Percentiles rank a stretch among this genome's conserved stretches.
Evolutionary conservation across 73 alveolate genomes (phyloP).

Genomic region (Tetrahymena malaccensis): DNA sequence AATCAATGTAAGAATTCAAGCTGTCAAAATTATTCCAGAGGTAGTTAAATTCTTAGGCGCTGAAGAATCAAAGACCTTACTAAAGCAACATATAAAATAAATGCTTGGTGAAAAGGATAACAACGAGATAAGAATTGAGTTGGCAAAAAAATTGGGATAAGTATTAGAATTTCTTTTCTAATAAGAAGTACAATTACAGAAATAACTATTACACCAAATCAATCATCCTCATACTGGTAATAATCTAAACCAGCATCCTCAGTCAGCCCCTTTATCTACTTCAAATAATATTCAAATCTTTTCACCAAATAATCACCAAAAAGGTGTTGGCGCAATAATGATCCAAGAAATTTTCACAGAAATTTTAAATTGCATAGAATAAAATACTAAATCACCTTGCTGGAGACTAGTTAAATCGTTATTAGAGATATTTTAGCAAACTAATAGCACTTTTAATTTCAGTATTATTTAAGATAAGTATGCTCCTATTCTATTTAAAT

Average conservation of each 20-base stretch:
- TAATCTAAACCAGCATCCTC: not conserved
- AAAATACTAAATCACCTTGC: not conserved
- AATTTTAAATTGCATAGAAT: not conserved
- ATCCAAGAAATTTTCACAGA: not conserved
- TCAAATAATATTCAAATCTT: not conserved
- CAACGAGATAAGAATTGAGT: not conserved
- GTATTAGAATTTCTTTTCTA: not conserved
- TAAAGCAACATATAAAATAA: not conserved
- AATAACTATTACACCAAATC: not conserved
- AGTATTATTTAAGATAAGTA: not conserved
- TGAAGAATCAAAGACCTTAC: not conserved
- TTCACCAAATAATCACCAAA: not conserved
- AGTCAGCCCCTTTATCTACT: not conserved
- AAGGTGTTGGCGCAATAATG: not conserved
- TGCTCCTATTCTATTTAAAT: not conserved
- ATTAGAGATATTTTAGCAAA: not conserved
- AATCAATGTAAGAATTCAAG: not conserved
- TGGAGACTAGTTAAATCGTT: not conserved
- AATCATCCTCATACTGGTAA: not conserved
- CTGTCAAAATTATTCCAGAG: not conserved
- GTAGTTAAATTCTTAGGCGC: not conserved
- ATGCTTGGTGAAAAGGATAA: not conserved
- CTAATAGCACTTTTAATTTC: not conserved
- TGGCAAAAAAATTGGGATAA: not conserved
- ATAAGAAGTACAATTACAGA: not conserved